Conservation (phyloP, 495 filamentous ascomycete species). For the Hypoxylon lenormandii region DNA sequence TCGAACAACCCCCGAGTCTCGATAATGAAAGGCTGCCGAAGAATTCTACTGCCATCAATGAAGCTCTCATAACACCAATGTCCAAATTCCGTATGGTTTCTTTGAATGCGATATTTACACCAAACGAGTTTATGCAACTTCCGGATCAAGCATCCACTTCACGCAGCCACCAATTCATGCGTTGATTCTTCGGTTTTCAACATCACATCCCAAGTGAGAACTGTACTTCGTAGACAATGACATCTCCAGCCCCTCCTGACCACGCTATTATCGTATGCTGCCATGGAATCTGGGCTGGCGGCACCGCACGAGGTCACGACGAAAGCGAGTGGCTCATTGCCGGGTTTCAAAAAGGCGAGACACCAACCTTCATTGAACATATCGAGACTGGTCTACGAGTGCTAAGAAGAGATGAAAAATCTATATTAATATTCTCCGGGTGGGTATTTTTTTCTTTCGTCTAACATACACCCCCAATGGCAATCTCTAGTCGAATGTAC, state of each 20-base stretch:
- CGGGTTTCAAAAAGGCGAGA: conserved; percentile 77
- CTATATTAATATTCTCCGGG: conserved; percentile 77
- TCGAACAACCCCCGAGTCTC: too few relatives aligned
- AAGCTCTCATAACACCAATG: too few relatives aligned
- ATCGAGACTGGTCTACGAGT: conserved; percentile 70
- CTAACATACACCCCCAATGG: not conserved
- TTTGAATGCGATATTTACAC: not conserved
- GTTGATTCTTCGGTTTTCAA: not conserved
- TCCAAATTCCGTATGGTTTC: too few relatives aligned
- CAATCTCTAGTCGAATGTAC: too few relatives aligned
- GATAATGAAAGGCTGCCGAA: too few relatives aligned
- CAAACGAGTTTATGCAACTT: conserved; percentile 1
- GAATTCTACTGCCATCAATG: not conserved
- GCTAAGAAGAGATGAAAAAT: conserved; percentile 54
- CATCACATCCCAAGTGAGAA: not conserved
- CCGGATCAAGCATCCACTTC: not conserved
- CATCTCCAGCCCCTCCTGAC: conserved; percentile 27
- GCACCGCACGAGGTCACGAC: conserved; percentile 65
- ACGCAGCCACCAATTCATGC: not conserved
- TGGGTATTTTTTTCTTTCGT: conserved; percentile 50
- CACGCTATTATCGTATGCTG: conserved; percentile 82
- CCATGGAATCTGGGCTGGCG: conserved; percentile 81
- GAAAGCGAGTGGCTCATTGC: conserved; percentile 80
- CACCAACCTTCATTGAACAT: conserved; percentile 77
- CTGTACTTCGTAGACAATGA: not conserved